A percentile compares a stretch with the other conserved stretches of the same genome.
Conservation (phyloP, 345 rosid genomes). For the Heritiera littoralis region DNA sequence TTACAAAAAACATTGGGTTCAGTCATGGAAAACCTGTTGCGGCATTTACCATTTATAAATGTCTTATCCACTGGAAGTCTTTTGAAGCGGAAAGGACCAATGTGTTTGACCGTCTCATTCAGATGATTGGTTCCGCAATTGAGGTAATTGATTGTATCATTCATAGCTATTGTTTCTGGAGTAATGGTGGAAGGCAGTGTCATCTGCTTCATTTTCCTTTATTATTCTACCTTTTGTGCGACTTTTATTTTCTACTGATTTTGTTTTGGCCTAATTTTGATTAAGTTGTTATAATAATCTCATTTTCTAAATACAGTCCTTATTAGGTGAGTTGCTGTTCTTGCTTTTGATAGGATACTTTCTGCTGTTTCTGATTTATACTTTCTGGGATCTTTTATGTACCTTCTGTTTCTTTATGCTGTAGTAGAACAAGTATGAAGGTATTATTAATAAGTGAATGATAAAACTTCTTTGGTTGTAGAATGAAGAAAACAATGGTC, state of each 20-base stretch:
- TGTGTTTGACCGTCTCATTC: constrained; percentile 95
- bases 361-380: neutral
- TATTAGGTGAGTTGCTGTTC: constrained; percentile 4
- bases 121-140: constrained; percentile 96
- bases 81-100: constrained; percentile 95
- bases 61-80: constrained; percentile 97
- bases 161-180: constrained; percentile 3
- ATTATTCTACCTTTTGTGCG: neutral
- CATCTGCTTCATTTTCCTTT: constrained; percentile 7
- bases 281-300: neutral
- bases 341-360: neutral
- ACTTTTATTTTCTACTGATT: neutral
- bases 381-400: constrained; percentile 11
- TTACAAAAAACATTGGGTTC: constrained; percentile 68
- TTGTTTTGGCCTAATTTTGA: neutral
- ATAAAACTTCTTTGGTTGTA: constrained; percentile 31
- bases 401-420: neutral
- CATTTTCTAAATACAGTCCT: neutral
- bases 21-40: constrained; percentile 90
- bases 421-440: neutral
- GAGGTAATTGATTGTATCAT: constrained; percentile 57
- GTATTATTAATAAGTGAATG: neutral
- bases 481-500: constrained; percentile 90
- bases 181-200: neutral
- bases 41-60: constrained; percentile 90